A percentile compares a stretch with the other conserved stretches of the same genome.
Evolutionary conservation across 257 asterid genomes (phyloP).

Genomic region (Ilex asprella): DNA sequence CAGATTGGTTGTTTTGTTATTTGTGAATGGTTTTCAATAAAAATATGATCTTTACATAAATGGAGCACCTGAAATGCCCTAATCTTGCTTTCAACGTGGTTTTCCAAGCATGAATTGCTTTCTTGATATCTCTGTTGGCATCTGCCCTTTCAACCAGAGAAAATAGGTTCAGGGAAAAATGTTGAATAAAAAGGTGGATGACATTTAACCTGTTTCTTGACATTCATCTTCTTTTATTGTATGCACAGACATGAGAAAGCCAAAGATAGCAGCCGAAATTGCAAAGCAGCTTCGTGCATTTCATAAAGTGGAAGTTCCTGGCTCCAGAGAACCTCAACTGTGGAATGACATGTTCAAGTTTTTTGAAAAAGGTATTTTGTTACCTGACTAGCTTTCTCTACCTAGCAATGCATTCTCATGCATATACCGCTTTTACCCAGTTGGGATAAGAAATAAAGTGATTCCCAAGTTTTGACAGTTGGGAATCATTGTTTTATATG

Average conservation of each 20-base stretch:
- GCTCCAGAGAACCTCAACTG: constrained; percentile 80
- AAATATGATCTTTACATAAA: no score
- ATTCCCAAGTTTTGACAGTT: constrained; percentile 1
- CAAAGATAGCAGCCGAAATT: constrained; percentile 71
- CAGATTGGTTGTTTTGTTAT: no score
- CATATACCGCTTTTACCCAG: no score
- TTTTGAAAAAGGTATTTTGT: constrained; percentile 44
- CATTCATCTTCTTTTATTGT: constrained; percentile 13
- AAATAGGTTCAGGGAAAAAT: no score
- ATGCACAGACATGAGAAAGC: constrained; percentile 68
- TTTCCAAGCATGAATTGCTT: constrained; percentile 1
- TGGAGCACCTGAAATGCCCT: no score
- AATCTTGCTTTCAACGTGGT: not conserved
- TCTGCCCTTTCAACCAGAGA: no score
- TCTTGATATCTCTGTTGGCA: no score
- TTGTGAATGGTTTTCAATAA: no score
- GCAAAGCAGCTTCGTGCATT: constrained; percentile 77
- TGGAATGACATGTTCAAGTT: constrained; percentile 83
- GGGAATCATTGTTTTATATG: not conserved
- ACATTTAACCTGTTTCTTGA: not conserved
- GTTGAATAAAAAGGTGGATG: no score
- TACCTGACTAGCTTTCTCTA: constrained; percentile 10
- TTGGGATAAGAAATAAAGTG: no score
- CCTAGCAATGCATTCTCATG: constrained; percentile 7
- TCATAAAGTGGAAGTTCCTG: constrained; percentile 88